phyloP scores from a whole-genome alignment of 768 basidiomycete genomes.

The Russula abietina region DNA sequence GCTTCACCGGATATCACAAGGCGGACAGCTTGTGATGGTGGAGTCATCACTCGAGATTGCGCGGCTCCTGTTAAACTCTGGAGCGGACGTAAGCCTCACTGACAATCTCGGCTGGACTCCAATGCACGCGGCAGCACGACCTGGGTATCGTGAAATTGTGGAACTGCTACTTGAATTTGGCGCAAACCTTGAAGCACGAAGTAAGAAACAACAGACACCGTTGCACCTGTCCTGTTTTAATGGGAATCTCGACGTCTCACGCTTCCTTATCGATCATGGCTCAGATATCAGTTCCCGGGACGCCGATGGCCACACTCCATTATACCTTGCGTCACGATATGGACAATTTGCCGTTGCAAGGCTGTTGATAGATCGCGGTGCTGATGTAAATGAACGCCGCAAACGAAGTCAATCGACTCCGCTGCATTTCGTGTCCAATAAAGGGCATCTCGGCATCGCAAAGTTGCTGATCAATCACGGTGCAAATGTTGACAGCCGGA shows the following conservation, averaged over 20 bases:
- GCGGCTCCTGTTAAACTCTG: background rate
- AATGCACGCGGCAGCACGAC: background rate
- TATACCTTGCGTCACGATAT: background rate
- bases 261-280: background rate
- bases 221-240: background rate
- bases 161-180: background rate
- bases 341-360: background rate
- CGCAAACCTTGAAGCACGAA: background rate
- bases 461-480: background rate
- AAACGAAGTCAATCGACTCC: background rate
- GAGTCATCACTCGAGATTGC: background rate
- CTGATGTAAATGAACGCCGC: background rate
- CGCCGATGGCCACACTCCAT: background rate
- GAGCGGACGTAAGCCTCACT: background rate
- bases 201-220: background rate
- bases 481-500: background rate
- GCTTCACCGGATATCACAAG: background rate
- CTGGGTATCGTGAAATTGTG: background rate
- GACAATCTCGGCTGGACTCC: slow-evolving; percentile 5
- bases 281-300: background rate
- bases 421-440: background rate
- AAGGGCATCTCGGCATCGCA: background rate
- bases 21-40: background rate
- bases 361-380: background rate
- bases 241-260: background rate